Evolutionary conservation across 176 grass and related monocot species (phyloP), one percentile per base, ranked within the genome.

Genomic region (Carex myosuroides): DNA sequence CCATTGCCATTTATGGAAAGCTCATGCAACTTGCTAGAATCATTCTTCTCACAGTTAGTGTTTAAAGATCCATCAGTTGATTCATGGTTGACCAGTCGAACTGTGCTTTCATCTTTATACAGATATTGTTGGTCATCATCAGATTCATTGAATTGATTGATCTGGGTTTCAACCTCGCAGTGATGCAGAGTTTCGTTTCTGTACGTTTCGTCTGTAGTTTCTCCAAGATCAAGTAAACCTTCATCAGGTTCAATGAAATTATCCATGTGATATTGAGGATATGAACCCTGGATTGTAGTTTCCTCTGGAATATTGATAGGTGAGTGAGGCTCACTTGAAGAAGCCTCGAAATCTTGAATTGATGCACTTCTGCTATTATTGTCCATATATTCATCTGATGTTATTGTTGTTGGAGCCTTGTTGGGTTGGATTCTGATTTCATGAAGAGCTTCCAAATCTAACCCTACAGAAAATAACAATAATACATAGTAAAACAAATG

Each of bases 361-460:
- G 60, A 61, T 85, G 50, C 18, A 33, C 13, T 78, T 55, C 8
- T 52, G 73, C 6, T 52, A 57, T 78, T 52, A 57, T 78, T 78
- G 3, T 57, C 52, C 22, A 78, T 57, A 57, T 33, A 57, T 57
- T 56, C 73, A 78, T 32, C 52, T 57, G 52, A 56, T 78, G 73
- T 35, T 55, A 8, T 18, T n/a, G 52, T 17, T 33, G 29, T 70
- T 77, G 85, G 81, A 62, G 86, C 81, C 64, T 88, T 81, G 35
- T 59, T 78, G 64, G 52, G 70, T 86, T 84, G 81, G 80, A 65
- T 66, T 55, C 7, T 64, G 50, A 78, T 35, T 37, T 91, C 73
- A 55, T 84, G 60, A 82, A 85, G 18, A 72, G 68, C 77, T 88
- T 78, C 91, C 85, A 85, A 81, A 85, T 87, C 85, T 87, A 85